A percentile compares a stretch with the other conserved stretches of the same genome.
Conservation (phyloP, 2,329 filamentous ascomycete species). For the Fusarium pilosicola region DNA sequence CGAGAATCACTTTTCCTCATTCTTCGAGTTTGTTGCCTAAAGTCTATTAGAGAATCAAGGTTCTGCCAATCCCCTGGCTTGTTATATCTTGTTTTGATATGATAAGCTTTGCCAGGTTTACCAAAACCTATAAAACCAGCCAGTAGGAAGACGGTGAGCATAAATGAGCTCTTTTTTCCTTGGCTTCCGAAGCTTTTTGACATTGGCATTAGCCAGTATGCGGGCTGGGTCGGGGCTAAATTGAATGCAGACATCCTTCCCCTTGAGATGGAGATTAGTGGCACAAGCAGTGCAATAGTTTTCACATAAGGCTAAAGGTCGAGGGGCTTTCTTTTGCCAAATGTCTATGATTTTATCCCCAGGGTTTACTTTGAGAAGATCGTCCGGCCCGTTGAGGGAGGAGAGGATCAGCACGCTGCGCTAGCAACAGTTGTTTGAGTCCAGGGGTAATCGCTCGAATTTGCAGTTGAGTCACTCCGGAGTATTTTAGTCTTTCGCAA, state of each 20-base stretch:
- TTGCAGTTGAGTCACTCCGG: neutral
- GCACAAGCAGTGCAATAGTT: neutral
- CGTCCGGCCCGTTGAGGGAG: fast-evolving
- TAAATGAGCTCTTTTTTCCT: fast-evolving
- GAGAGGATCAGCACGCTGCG: neutral
- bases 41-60: neutral
- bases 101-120: neutral
- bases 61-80: neutral
- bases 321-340: neutral
- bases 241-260: no score
- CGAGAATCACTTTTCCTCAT: fast-evolving
- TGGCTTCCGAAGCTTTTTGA: neutral
- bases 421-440: neutral
- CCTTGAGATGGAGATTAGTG: no score
- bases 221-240: fast-evolving
- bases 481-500: fast-evolving
- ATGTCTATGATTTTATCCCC: fast-evolving
- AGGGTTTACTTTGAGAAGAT: no score
- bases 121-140: neutral
- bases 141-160: fast-evolving
- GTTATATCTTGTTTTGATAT: neutral
- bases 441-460: neutral
- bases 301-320: neutral
- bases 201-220: neutral
- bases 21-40: neutral